A percentile compares a stretch with the other conserved stretches of the same genome.
Conservation (phyloP, 2,329 filamentous ascomycete species). For the Pseudogymnoascus sp. region DNA sequence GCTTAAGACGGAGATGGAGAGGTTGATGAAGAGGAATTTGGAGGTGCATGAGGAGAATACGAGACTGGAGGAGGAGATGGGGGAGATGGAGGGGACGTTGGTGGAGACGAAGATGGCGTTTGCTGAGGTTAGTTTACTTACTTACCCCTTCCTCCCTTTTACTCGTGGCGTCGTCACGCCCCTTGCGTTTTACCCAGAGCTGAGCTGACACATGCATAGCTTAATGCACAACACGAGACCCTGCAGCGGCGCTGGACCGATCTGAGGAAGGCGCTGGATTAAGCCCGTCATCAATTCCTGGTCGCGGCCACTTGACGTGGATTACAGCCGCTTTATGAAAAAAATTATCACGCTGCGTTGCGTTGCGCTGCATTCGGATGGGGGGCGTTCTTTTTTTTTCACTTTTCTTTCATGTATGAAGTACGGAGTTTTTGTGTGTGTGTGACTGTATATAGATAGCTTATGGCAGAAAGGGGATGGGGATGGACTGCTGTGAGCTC, state of each 20-base stretch:
- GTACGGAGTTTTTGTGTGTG: neutral
- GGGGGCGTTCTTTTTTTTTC: neutral
- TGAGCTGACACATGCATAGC: constrained; percentile 31
- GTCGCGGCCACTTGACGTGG: neutral
- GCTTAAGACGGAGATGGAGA: constrained; percentile 77
- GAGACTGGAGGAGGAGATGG: constrained; percentile 77
- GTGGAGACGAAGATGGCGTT: constrained; percentile 92
- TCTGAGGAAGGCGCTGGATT: constrained; percentile 46
- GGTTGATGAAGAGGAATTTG: constrained; percentile 83
- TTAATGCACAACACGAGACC: constrained; percentile 62
- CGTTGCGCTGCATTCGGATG: neutral
- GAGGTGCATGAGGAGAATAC: constrained; percentile 93
- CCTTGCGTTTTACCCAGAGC: too few species aligned
- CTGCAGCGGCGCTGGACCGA: constrained; percentile 72
- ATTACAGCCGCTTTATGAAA: neutral
- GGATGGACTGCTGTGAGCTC: neutral
- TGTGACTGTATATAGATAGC: neutral
- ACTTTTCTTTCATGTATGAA: neutral
- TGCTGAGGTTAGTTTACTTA: constrained; percentile 78
- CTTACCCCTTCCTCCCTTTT: too few species aligned
- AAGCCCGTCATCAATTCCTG: neutral
- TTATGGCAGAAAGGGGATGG: neutral
- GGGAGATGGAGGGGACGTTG: constrained; percentile 84
- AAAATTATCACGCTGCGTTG: neutral
- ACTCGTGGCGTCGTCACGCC: too few species aligned